A percentile compares a stretch with the other conserved stretches of the same genome.
These are phyloP conservation scores for Heteromeles arbutifolia DNA, from an alignment of 306 rosid species.

Conservation along the genomic window DNA sequence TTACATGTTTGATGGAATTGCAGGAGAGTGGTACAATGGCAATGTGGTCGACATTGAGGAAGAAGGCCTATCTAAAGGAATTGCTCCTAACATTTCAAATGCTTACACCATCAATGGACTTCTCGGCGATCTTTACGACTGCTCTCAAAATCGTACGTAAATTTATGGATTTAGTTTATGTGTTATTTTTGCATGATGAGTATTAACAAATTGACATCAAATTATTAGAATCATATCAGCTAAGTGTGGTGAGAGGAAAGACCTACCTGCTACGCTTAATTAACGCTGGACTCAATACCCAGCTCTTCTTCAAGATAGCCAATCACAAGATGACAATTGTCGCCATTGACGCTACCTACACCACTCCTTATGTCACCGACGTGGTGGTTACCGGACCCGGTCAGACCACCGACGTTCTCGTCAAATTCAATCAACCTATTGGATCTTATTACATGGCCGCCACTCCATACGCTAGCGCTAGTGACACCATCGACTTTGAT, in stretches of 20 bases:
- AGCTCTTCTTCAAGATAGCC: conserved; percentile 58
- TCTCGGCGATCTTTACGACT: conserved; percentile 46
- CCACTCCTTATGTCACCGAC: conserved; percentile 34
- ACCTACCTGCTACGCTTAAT: conserved; percentile 49
- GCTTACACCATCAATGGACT: conserved; percentile 68
- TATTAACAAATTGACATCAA: not conserved
- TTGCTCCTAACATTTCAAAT: conserved; percentile 11
- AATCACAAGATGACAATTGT: conserved; percentile 58
- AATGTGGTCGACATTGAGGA: conserved; percentile 38
- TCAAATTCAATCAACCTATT: conserved; percentile 23
- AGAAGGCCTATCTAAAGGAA: conserved; percentile 15
- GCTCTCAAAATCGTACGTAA: conserved; percentile 40
- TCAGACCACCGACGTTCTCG: conserved; percentile 53
- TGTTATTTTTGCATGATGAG: not conserved
- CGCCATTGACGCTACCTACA: conserved; percentile 56
- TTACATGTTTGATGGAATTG: not conserved
- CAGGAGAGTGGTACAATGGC: conserved; percentile 81
- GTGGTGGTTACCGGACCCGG: conserved; percentile 44
- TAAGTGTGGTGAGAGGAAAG: conserved; percentile 41
- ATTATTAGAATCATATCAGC: conserved; percentile 21
- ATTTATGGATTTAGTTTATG: not conserved
- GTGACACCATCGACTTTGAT: not conserved
- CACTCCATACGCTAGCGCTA: conserved; percentile 11
- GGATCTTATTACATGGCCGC: conserved; percentile 69
- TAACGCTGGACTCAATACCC: conserved; percentile 57